These are phyloP conservation scores for Vanrija humicola DNA, from an alignment of 1,284 basidiomycete genomes.

Conservation along the genomic window DNA sequence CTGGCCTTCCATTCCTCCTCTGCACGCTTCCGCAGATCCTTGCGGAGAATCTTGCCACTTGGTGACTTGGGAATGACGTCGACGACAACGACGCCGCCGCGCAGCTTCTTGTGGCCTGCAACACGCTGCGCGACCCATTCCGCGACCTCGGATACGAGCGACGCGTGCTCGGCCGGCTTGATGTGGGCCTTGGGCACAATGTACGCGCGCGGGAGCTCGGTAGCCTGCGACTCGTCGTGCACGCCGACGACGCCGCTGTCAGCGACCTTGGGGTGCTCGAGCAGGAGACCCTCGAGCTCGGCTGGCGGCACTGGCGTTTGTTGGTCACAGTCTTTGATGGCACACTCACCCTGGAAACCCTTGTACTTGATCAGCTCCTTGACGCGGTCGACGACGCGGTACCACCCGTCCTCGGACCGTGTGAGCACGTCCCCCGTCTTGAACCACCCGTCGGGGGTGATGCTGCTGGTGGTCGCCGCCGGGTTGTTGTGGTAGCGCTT, in stretches of 20 bases:
- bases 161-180: constrained; percentile 43
- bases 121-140: constrained; percentile 61
- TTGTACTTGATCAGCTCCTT: constrained; percentile 81
- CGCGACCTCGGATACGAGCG: constrained; percentile 47
- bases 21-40: constrained; percentile 33
- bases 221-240: constrained; percentile 59
- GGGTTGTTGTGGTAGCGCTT: constrained; percentile 66
- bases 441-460: constrained; percentile 59
- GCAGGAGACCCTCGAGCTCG: constrained; percentile 68
- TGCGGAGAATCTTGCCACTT: constrained; percentile 42
- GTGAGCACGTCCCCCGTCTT: constrained; percentile 71
- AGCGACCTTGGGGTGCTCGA: constrained; percentile 65
- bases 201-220: constrained; percentile 63
- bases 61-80: constrained; percentile 50
- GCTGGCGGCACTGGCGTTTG: constrained; percentile 63
- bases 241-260: constrained; percentile 71
- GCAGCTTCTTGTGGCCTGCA: constrained; percentile 50
- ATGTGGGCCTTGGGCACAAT: constrained; percentile 28
- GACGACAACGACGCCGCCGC: constrained; percentile 51
- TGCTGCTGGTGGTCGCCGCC: constrained; percentile 58
- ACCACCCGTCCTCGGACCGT: constrained; percentile 60
- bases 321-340: too few relatives aligned
- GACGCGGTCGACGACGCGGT: constrained; percentile 49
- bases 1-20: constrained; percentile 24
- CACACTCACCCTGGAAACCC: constrained; percentile 48